Evolutionary conservation across 2,329 filamentous ascomycete species (phyloP).

Genomic region (Verticillium klebahnii): DNA sequence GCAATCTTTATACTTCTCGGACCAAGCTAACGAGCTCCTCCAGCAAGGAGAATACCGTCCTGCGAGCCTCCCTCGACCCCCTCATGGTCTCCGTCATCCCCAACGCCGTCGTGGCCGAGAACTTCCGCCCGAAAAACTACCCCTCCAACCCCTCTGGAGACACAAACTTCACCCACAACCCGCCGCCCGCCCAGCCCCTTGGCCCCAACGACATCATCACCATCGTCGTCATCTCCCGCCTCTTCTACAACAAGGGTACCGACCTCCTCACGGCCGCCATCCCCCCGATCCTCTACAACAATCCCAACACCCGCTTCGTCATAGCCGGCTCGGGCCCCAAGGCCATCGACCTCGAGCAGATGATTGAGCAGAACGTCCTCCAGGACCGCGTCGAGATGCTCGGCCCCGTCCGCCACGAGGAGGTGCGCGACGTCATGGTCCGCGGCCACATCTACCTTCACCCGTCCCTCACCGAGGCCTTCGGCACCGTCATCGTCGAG

Average conservation of each 20-base stretch:
- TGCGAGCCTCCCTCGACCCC: conserved; percentile 89
- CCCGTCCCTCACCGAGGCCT: conserved; percentile 91
- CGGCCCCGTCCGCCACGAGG: conserved; percentile 88
- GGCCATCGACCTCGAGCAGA: conserved; percentile 95
- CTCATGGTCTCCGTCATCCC: conserved; percentile 97
- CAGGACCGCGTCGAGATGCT: conserved; percentile 93
- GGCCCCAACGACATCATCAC: conserved; percentile 85
- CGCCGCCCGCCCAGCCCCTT: conserved; percentile 60
- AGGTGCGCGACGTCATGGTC: conserved; percentile 96
- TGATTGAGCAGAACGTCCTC: conserved; percentile 90
- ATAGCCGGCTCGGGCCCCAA: conserved; percentile 95
- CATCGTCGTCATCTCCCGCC: conserved; percentile 92
- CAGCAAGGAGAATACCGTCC: conserved; percentile 96
- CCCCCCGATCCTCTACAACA: conserved; percentile 80
- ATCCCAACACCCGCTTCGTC: conserved; percentile 93
- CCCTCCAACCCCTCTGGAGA: conserved; percentile 25
- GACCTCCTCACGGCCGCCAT: conserved; percentile 96
- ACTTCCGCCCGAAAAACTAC: conserved; percentile 68
- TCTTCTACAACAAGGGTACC: conserved; percentile 98
- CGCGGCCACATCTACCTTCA: conserved; percentile 95
- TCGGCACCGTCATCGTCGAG: conserved; percentile 96
- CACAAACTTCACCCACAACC: conserved; percentile 33
- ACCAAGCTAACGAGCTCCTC: conserved; percentile 12
- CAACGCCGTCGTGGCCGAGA: conserved; percentile 94
- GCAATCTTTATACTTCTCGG: neutral